Evolutionary conservation across 179 eudicot genomes (phyloP).

Genomic region (Beta corolliflora): DNA sequence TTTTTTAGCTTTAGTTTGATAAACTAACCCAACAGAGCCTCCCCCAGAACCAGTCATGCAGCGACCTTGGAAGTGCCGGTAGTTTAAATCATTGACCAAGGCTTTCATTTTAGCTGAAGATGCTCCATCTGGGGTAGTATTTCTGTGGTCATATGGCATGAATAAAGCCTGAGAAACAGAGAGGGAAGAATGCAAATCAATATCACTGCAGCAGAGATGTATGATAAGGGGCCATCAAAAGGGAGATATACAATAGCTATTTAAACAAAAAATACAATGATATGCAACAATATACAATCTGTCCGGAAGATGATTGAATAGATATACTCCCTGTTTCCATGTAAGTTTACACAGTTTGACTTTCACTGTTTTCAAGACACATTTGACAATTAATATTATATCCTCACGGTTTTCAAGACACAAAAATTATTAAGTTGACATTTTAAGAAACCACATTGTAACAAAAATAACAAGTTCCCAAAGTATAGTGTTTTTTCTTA

Average conservation of each 20-base stretch:
- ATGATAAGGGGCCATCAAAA: background rate
- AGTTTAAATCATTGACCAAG: constrained; percentile 70
- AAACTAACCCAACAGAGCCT: constrained; percentile 93
- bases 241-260: background rate
- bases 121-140: constrained; percentile 76
- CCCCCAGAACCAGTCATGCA: constrained; percentile 97
- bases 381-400: too few species aligned
- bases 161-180: constrained; percentile 66
- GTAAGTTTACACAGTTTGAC: too few species aligned
- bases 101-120: constrained; percentile 59
- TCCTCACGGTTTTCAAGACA: too few species aligned
- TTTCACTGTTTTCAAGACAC: too few species aligned
- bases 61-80: constrained; percentile 69
- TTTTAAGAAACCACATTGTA: background rate
- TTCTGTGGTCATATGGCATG: constrained; percentile 98
- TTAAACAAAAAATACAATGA: background rate
- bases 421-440: background rate
- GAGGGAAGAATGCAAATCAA: background rate
- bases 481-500: too few species aligned
- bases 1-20: constrained; percentile 11
- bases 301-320: background rate
- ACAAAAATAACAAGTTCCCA: too few species aligned
- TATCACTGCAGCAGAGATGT: background rate
- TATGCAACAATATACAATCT: background rate
- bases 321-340: too few species aligned